Conservation (phyloP, 2,329 filamentous ascomycete genomes). For the Xylaria sp. region DNA sequence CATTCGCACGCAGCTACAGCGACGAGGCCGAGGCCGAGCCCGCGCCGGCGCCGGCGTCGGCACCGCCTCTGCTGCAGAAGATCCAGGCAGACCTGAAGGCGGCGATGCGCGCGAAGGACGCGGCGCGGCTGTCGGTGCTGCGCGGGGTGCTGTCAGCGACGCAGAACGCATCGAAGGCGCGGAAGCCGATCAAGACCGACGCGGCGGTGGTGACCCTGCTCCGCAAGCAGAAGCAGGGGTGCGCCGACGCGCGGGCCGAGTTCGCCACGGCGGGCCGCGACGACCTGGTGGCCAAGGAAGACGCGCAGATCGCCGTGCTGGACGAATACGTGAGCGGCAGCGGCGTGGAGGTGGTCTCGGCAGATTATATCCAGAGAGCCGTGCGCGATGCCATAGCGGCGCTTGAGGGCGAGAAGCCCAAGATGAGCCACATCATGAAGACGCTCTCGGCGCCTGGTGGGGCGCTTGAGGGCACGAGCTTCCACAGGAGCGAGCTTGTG, state of each 20-base stretch:
- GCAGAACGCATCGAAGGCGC: constrained; percentile 79
- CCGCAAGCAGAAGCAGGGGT: constrained; percentile 68
- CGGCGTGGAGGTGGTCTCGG: constrained; percentile 66
- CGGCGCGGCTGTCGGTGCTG: constrained; percentile 72
- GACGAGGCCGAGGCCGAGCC: too few relatives aligned
- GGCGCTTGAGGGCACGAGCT: constrained; percentile 69
- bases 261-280: constrained; percentile 71
- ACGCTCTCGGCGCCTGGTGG: constrained; percentile 62
- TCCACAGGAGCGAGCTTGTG: constrained; percentile 70
- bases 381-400: constrained; percentile 64
- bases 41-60: too few relatives aligned
- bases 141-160: constrained; percentile 75
- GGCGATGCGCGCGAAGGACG: constrained; percentile 73
- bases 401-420: constrained; percentile 59
- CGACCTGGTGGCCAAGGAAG: constrained; percentile 78
- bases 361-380: constrained; percentile 66
- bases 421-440: constrained; percentile 72
- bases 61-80: constrained; percentile 62
- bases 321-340: constrained; percentile 71
- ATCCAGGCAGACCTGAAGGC: constrained; percentile 71
- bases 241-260: constrained; percentile 69
- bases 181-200: constrained; percentile 75
- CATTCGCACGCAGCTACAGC: constrained; percentile 38
- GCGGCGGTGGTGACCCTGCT: constrained; percentile 74
- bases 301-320: constrained; percentile 70